Conservation (phyloP, 805 yeast species). For the Yamadazyma sp. region DNA sequence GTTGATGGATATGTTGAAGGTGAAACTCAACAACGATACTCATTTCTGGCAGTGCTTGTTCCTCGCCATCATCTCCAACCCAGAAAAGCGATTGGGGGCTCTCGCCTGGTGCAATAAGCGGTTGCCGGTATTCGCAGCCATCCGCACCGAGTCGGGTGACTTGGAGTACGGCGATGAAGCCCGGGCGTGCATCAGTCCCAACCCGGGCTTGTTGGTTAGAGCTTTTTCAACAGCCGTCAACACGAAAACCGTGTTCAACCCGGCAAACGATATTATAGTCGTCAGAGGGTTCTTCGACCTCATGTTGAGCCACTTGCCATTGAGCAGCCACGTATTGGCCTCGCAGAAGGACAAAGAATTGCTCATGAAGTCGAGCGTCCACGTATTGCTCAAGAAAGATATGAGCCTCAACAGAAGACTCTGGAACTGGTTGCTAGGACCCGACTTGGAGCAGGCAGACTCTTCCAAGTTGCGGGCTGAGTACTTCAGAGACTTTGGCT, state of each 20-base stretch:
- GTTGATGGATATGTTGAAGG: slow-evolving; percentile 60
- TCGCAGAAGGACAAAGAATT: slow-evolving; percentile 54
- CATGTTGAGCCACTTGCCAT: slow-evolving; percentile 62
- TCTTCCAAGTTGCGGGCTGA: slow-evolving; percentile 34
- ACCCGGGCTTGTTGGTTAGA: slow-evolving; percentile 73
- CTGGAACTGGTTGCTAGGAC: slow-evolving; percentile 92
- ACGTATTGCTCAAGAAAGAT: slow-evolving; percentile 75
- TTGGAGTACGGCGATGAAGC: slow-evolving; percentile 48
- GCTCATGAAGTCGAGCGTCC: slow-evolving; percentile 61
- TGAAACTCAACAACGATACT: slow-evolving; percentile 58
- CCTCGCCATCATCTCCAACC: slow-evolving; percentile 69
- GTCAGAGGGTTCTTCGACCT: slow-evolving; percentile 89
- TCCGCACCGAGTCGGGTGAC: slow-evolving; percentile 20
- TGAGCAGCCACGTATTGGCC: slow-evolving; percentile 59
- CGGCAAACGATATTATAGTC: slow-evolving; percentile 58
- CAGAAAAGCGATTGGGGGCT: slow-evolving; percentile 82
- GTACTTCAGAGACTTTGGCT: slow-evolving; percentile 64
- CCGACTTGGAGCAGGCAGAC: slow-evolving; percentile 42
- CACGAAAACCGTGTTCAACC: slow-evolving; percentile 30
- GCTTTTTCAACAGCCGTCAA: slow-evolving; percentile 70
- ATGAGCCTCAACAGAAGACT: slow-evolving; percentile 93
- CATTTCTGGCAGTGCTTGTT: slow-evolving; percentile 88
- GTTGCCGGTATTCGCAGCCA: slow-evolving; percentile 58
- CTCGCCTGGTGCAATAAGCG: slow-evolving; percentile 68
- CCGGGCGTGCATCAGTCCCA: slow-evolving; percentile 64